Percentiles rank a stretch among this genome's conserved stretches.
Conservation (phyloP, 352 stramenopile genomes). For the Globisporangium viniferum region DNA sequence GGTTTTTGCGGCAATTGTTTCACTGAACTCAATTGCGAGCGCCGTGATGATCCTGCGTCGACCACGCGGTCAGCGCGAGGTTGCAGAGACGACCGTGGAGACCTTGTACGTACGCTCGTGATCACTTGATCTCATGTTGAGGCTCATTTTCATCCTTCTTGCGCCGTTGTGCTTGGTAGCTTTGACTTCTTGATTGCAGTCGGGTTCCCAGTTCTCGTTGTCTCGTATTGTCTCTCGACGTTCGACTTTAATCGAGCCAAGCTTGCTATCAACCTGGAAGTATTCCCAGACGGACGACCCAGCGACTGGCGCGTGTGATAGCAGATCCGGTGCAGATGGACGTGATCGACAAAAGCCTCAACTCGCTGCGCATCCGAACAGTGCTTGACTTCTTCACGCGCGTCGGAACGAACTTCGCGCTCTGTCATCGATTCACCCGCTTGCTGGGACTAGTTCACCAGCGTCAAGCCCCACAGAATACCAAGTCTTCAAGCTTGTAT, state of each 20-base stretch:
- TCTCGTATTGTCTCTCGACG: background rate
- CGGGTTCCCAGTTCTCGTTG: background rate
- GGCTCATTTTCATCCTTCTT: background rate
- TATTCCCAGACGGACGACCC: background rate
- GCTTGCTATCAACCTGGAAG: background rate
- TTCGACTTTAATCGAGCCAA: background rate
- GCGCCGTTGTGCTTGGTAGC: background rate
- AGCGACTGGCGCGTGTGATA: background rate
- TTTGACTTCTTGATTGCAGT: background rate
- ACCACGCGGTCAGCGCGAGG: background rate
- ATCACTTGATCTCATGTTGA: background rate
- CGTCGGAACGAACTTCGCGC: slow-evolving; percentile 5
- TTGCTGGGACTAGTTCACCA: background rate
- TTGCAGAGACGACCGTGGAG: background rate
- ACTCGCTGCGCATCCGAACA: background rate
- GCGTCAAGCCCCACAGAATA: background rate
- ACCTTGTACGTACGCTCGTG: background rate
- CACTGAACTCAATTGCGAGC: background rate
- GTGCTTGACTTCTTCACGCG: background rate
- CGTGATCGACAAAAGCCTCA: background rate
- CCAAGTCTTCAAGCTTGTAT: background rate
- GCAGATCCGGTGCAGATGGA: background rate
- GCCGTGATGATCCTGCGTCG: background rate
- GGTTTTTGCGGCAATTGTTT: background rate
- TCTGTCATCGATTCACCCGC: background rate